Evolutionary conservation across 345 rosid genomes (phyloP), one percentile per base, ranked within the genome.

Genomic region (Populus pruinosa): DNA sequence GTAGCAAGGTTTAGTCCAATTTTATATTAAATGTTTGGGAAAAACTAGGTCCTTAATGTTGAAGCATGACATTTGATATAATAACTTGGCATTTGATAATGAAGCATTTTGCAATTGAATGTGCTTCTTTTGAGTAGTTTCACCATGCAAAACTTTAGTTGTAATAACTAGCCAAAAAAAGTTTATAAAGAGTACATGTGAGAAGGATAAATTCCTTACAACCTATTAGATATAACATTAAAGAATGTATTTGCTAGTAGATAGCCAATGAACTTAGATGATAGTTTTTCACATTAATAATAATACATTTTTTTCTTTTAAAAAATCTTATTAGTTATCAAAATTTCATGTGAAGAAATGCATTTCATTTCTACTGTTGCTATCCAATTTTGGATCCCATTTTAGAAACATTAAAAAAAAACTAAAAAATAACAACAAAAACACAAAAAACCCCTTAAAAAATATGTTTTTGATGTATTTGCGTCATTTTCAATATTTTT

Each of bases 1-100:
- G 64, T 31, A 49, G 53, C 47, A 7, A 67, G 64, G 62, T 64
- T 29, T 74, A 29, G 62, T 74, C 77, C 36, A 35, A 21, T 67
- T 67, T 66, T 47, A 31, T 44, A 11, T 29, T 65, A 4, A 29
- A 3, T 17, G 66, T 59, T 73, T 62, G 50, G 29, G 13, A 62
- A 39, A 41, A 38, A 14, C 10, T 2, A 29, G 59, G 59, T 35
- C 53, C 29, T 27, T 27, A 27, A 27, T 27, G 29, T 27, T 27
- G 29, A 27, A 27, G 29, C 29, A 27, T 27, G 29, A 27, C 29
- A 27, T 27, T 27, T 27, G 29, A 27, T 27, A 27, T 9, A 64
- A 29, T 21, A 64, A 29, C 29, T 27, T 64, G 21, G 2, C 67
- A 23, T 64, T 25, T 64, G 43, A 71, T 55, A 27, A 20, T 53